A percentile compares a stretch with the other conserved stretches of the same genome.
Evolutionary conservation across 2,329 filamentous ascomycete species (phyloP).

Genomic region (Trichoderma harzianum): DNA sequence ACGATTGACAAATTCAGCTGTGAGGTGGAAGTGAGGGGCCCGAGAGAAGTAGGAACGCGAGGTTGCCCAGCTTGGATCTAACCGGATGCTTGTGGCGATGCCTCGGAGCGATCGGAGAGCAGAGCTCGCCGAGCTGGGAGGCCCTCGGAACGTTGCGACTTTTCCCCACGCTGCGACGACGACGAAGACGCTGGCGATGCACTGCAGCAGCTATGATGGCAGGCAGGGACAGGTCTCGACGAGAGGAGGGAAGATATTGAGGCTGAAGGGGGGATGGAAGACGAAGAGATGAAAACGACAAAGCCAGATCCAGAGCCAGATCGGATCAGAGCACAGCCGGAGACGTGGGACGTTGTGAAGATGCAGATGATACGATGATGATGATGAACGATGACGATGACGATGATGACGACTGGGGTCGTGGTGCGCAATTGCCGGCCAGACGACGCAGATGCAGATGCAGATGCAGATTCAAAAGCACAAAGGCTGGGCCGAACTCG

Average conservation of each 20-base stretch:
- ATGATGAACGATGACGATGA: constrained; percentile 14
- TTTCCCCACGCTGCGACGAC: background rate
- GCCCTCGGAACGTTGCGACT: background rate
- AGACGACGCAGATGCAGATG: background rate
- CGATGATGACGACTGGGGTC: constrained; percentile 4
- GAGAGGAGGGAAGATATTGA: background rate
- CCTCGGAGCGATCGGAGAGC: constrained; percentile 6
- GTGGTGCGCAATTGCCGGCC: constrained; percentile 5
- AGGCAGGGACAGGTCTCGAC: background rate
- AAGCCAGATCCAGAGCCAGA: background rate
- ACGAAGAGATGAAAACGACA: background rate
- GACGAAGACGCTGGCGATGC: background rate
- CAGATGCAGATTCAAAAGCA: background rate
- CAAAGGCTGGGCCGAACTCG: background rate
- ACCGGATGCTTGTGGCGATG: background rate
- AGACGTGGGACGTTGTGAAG: background rate
- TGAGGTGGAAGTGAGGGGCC: constrained; percentile 8
- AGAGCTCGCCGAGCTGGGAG: background rate
- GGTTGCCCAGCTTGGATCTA: background rate
- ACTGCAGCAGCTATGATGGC: background rate
- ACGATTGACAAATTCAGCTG: constrained; percentile 22
- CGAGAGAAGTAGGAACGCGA: background rate
- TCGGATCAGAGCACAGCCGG: background rate
- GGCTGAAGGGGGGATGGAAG: background rate
- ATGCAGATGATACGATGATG: constrained; percentile 6